Evolutionary conservation across 257 asterid species (phyloP), one percentile per base, ranked within the genome.

Genomic region (Penstemon eatonii): DNA sequence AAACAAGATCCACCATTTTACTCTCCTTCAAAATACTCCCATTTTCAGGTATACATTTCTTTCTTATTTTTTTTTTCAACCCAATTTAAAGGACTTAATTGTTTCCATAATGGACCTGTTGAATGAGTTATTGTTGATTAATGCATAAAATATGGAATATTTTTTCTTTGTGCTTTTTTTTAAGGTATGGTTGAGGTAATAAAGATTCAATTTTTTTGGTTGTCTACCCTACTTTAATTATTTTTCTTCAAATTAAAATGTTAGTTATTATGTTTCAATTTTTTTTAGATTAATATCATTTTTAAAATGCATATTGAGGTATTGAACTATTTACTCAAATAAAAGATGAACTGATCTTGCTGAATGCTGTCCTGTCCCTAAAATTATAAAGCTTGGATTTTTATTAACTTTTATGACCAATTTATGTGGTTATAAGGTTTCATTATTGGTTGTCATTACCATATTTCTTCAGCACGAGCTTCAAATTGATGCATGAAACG

Each of bases 1-100:
- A 1, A 58, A 72, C 82, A 84, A 78, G 85, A 81, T 87, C 82
- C 78, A 67, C 15, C 87, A 80, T 43, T 72, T 70, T 45, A 49
- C 85, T 68, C 75, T 77, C 72, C 76, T 50, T 58, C 84, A 69
- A 33, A 79, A 85, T 64, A n/a, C 79, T 71, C 75, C 83, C 65
- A 39, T 73, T 76, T 74, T 65, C 85, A 84, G 82, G 92, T 86
- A 63, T 47, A 43, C 4, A 7, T 13, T 25, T 8, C 45, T 15
- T 56, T 9, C 5, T 7, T 4, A 42, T n/a, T 45, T 55, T 8
- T 54, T 1, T 46, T 36, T 37, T 19, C 3, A 25, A 25, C 33
- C 33, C 33, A 25, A 25, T 25, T 57, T 38, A 12, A 4, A 15
- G 40, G 36, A 19, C 46, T 68, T 46, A 46, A 15, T 4, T 37